Percentiles rank a stretch among this genome's conserved stretches.
Conservation (phyloP, 1,139 yeast genomes). For the Pneumocystis carinii region DNA sequence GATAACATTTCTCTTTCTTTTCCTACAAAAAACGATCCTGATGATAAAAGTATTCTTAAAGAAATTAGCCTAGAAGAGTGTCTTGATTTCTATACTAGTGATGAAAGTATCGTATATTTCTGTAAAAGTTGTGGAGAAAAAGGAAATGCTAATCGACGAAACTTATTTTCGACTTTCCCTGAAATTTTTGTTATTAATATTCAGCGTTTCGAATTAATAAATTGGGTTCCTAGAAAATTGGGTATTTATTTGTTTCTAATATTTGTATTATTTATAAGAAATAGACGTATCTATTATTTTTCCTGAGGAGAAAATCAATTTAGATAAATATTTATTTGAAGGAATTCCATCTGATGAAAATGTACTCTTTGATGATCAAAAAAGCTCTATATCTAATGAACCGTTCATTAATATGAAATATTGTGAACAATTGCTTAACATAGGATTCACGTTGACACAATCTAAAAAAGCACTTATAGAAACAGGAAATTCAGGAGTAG, state of each 20-base stretch:
- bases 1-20: slow-evolving; percentile 58
- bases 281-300: slow-evolving; percentile 49
- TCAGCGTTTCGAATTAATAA: slow-evolving; percentile 64
- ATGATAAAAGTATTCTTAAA: slow-evolving; percentile 30
- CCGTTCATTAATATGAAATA: slow-evolving; percentile 39
- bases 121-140: slow-evolving; percentile 43
- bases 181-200: slow-evolving; percentile 55
- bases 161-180: slow-evolving; percentile 53
- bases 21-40: slow-evolving; percentile 28
- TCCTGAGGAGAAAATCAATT: slow-evolving; percentile 33
- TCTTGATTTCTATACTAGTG: slow-evolving; percentile 32
- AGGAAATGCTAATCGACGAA: slow-evolving; percentile 17
- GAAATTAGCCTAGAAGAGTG: slow-evolving; percentile 40
- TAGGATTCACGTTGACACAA: slow-evolving; percentile 77
- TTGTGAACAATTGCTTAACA: slow-evolving; percentile 41
- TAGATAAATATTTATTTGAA: slow-evolving; percentile 26
- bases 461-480: slow-evolving; percentile 51
- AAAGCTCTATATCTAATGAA: slow-evolving; percentile 26
- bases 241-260: slow-evolving; percentile 6
- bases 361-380: slow-evolving; percentile 27
- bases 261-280: not conserved
- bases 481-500: slow-evolving; percentile 57
- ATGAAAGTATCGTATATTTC: slow-evolving; percentile 51
- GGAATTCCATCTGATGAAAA: slow-evolving; percentile 33
- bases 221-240: slow-evolving; percentile 81